Percentiles rank a stretch among this genome's conserved stretches.
These are phyloP conservation scores for Excoecaria cochinchinensis DNA, from an alignment of 345 rosid species.

Conservation along the genomic window DNA sequence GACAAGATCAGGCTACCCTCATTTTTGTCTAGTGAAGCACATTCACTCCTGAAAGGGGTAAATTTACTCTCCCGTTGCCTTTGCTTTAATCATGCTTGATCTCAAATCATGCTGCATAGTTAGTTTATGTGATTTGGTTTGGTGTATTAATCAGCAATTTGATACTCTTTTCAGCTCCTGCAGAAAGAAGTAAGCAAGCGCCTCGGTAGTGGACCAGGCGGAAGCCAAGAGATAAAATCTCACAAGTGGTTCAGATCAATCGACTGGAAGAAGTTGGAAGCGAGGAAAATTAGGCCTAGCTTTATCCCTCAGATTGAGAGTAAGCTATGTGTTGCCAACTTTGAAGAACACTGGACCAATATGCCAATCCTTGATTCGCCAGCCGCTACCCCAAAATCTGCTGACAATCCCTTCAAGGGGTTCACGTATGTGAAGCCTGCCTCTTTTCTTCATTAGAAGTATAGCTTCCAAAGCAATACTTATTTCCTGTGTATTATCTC, in stretches of 20 bases:
- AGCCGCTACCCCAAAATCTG: conserved; percentile 62
- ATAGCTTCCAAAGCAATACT: background rate
- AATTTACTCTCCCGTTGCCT: background rate
- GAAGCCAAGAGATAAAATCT: conserved; percentile 65
- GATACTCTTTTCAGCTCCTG: conserved; percentile 42
- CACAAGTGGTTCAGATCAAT: conserved; percentile 85
- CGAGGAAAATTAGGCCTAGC: conserved; percentile 69
- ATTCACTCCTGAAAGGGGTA: conserved; percentile 78
- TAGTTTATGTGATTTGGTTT: conserved; percentile 10
- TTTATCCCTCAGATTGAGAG: conserved; percentile 78
- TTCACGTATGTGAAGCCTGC: conserved; percentile 72
- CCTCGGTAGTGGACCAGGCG: conserved; percentile 64
- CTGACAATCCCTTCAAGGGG: conserved; percentile 60
- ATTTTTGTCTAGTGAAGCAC: conserved; percentile 78
- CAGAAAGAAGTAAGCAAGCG: conserved; percentile 74
- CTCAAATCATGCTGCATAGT: too few relatives aligned
- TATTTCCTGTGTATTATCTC: background rate
- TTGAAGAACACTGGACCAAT: conserved; percentile 81
- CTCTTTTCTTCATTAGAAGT: conserved; percentile 40
- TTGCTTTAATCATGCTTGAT: background rate
- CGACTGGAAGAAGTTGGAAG: conserved; percentile 86
- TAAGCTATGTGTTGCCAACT: conserved; percentile 80
- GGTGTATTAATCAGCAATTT: background rate
- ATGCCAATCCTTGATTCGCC: conserved; percentile 79
- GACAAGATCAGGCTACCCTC: conserved; percentile 75